These are phyloP conservation scores for Ceratocystis variospora DNA, from an alignment of 2,329 filamentous ascomycete species.

Conservation along the genomic window DNA sequence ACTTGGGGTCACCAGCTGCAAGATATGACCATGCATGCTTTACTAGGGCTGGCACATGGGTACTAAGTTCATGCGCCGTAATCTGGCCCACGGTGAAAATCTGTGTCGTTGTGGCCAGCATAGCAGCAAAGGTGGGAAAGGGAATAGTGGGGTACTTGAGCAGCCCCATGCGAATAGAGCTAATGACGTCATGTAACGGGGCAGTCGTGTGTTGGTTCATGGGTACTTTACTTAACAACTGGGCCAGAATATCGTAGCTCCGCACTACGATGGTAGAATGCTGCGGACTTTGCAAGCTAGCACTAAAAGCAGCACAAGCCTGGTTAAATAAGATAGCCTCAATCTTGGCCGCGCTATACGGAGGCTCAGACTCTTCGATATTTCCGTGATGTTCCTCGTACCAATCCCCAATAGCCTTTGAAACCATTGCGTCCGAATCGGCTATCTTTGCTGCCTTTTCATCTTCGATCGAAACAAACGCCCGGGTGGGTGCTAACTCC, in stretches of 20 bases:
- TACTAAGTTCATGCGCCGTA: slow-evolving; percentile 34
- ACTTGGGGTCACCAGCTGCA: slow-evolving; percentile 72
- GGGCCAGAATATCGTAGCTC: slow-evolving; percentile 45
- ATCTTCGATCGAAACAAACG: slow-evolving; percentile 34
- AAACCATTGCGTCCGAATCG: slow-evolving; percentile 30
- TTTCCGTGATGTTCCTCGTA: slow-evolving; percentile 59
- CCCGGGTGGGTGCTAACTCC: slow-evolving; percentile 50
- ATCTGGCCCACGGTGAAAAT: slow-evolving; percentile 12
- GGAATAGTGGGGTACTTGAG: slow-evolving; percentile 37
- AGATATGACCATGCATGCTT: slow-evolving; percentile 65
- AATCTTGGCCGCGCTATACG: slow-evolving; percentile 39
- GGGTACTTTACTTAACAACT: slow-evolving; percentile 39
- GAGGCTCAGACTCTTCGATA: slow-evolving; percentile 46
- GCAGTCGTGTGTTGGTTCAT: slow-evolving; percentile 3
- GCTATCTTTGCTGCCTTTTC: slow-evolving; percentile 19
- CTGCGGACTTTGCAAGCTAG: slow-evolving; percentile 31
- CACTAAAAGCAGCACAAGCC: slow-evolving; percentile 38
- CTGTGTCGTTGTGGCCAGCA: slow-evolving; percentile 32
- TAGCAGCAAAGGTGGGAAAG: slow-evolving; percentile 45
- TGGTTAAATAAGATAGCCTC: slow-evolving; percentile 48
- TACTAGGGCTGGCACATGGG: slow-evolving; percentile 55
- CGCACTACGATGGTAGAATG: slow-evolving; percentile 38
- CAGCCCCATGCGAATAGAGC: slow-evolving; percentile 29
- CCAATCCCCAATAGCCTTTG: slow-evolving; percentile 49
- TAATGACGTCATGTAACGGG: slow-evolving; percentile 7